Percentiles rank a stretch among this genome's conserved stretches.
Conservation (phyloP, 2,329 filamentous ascomycete species). For the Atkinsonella hypoxylon region DNA sequence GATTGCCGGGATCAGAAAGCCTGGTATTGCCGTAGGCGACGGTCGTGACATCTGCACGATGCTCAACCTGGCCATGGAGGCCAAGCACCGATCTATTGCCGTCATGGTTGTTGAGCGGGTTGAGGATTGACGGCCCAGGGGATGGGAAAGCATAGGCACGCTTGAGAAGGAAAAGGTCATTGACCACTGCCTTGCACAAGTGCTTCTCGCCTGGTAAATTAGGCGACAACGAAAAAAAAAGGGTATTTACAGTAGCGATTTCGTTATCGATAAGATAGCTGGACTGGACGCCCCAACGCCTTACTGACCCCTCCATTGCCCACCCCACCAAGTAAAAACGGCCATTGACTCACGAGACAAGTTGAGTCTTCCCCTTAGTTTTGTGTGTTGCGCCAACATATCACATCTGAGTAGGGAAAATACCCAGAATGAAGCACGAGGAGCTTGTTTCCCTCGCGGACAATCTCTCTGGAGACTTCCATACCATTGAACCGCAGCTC, state of each 20-base stretch:
- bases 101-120: constrained; percentile 29
- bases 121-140: constrained; percentile 15
- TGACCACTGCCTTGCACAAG: neutral
- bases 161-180: constrained; percentile 3
- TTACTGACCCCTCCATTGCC: constrained; percentile 13
- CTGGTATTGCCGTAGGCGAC: constrained; percentile 30
- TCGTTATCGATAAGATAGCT: constrained; percentile 15
- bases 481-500: constrained; percentile 63
- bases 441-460: constrained; percentile 40
- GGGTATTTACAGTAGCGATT: neutral
- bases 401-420: neutral
- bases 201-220: constrained; percentile 14
- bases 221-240: constrained; percentile 13
- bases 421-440: constrained; percentile 40
- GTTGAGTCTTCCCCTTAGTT: neutral
- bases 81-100: constrained; percentile 39
- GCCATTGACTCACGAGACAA: constrained; percentile 12
- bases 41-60: constrained; percentile 32
- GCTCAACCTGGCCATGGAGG: constrained; percentile 40
- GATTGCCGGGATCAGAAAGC: constrained; percentile 35
- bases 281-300: neutral
- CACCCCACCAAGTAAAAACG: constrained; percentile 14
- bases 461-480: constrained; percentile 58
- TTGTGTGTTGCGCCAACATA: neutral
- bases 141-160: constrained; percentile 1